phyloP scores from a whole-genome alignment of 164 flowering plant species.

The Houttuynia cordata region DNA sequence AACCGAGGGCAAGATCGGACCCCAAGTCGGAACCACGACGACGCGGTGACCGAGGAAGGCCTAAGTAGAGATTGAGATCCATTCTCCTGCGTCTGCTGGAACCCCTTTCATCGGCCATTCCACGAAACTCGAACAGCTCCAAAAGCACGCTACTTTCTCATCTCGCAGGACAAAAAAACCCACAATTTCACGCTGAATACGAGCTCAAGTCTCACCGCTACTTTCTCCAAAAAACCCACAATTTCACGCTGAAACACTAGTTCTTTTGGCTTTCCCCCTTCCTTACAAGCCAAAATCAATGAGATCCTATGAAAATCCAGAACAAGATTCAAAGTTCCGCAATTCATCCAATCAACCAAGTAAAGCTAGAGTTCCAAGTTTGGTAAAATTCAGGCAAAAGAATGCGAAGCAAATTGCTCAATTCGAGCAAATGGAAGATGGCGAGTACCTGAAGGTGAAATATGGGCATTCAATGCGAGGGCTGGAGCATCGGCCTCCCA shows the following conservation, averaged over 20 bases:
- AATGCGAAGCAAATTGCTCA: neutral
- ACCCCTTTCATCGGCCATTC: conserved; percentile 11
- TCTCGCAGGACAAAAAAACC: neutral
- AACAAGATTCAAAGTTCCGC: neutral
- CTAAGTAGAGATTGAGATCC: conserved; percentile 25
- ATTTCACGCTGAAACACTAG: too few relatives aligned
- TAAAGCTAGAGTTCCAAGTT: neutral
- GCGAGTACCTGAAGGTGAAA: neutral
- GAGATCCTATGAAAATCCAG: neutral
- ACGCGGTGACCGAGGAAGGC: conserved; percentile 18
- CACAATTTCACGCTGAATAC: neutral
- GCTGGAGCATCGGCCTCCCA: neutral
- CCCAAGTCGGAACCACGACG: conserved; percentile 16
- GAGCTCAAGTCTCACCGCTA: neutral
- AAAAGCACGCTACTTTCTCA: neutral
- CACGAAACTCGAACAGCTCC: neutral
- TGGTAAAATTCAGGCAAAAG: neutral
- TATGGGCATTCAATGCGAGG: neutral
- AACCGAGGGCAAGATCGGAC: conserved; percentile 20
- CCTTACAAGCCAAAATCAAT: neutral
- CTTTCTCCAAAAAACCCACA: neutral
- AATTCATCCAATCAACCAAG: neutral
- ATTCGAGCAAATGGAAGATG: neutral
- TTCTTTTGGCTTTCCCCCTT: neutral
- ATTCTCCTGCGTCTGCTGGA: conserved; percentile 12